Conservation (phyloP, 2,329 filamentous ascomycete genomes). For the Calonectria honghensis region DNA sequence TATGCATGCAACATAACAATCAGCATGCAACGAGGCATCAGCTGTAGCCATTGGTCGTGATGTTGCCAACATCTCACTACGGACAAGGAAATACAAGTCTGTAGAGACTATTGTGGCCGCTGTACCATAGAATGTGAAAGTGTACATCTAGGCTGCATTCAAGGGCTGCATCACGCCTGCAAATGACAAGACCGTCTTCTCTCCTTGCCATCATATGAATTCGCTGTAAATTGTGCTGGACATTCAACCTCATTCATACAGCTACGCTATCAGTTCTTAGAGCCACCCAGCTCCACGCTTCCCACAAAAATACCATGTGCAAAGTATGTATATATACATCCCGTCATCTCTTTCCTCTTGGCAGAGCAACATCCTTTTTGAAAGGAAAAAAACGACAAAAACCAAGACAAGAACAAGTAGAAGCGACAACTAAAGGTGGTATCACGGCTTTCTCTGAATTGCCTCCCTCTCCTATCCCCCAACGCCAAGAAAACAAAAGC, state of each 20-base stretch:
- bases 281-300: conserved; percentile 38
- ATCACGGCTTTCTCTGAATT: conserved; percentile 27
- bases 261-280: conserved; percentile 26
- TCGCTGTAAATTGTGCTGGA: not conserved
- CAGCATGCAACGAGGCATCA: too few relatives aligned
- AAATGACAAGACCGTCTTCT: not conserved
- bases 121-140: too few relatives aligned
- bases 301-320: conserved; percentile 29
- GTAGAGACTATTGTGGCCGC: too few relatives aligned
- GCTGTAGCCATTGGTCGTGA: too few relatives aligned
- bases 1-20: too few relatives aligned
- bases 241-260: conserved; percentile 11
- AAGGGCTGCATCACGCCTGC: not conserved
- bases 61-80: too few relatives aligned
- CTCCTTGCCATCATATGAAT: not conserved
- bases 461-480: conserved; percentile 4
- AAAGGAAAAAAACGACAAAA: not conserved
- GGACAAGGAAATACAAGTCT: too few relatives aligned
- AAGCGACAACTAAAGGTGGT: conserved; percentile 22
- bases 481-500: conserved; percentile 33
- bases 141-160: too few relatives aligned
- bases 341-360: not conserved
- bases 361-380: not conserved
- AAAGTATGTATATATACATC: conserved; percentile 10
- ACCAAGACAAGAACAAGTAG: conserved; percentile 22